Percentiles rank a stretch among this genome's conserved stretches.
Conservation (phyloP, 2,329 filamentous ascomycete genomes). For the Metarhizium guizhouense region DNA sequence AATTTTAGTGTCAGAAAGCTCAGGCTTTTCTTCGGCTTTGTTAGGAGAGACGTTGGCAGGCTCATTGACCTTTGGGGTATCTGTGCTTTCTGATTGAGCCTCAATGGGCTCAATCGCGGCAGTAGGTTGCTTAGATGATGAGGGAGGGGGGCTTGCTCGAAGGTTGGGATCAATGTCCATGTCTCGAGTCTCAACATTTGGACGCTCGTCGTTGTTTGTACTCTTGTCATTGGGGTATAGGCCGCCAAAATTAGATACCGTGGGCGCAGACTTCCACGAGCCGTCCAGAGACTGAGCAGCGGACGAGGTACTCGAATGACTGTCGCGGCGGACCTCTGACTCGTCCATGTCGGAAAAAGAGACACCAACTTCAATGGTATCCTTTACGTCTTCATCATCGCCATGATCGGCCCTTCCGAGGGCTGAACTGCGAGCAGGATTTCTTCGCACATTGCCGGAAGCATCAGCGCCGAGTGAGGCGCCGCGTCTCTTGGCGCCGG, state of each 20-base stretch:
- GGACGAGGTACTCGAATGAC: slow-evolving; percentile 20
- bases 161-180: slow-evolving; percentile 8
- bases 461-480: slow-evolving; percentile 26
- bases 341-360: slow-evolving; percentile 24
- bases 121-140: neutral
- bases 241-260: slow-evolving; percentile 1
- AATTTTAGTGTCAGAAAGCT: neutral
- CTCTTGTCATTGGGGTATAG: neutral
- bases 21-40: neutral
- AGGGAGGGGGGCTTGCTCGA: slow-evolving; percentile 2
- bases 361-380: slow-evolving; percentile 49
- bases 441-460: slow-evolving; percentile 28
- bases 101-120: neutral
- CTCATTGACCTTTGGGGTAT: neutral
- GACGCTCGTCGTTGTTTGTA: neutral
- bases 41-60: neutral
- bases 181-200: neutral
- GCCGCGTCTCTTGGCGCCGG: slow-evolving; percentile 26
- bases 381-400: slow-evolving; percentile 42
- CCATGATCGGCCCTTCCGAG: slow-evolving; percentile 22
- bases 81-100: neutral
- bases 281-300: slow-evolving; percentile 13
- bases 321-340: slow-evolving; percentile 17
- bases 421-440: slow-evolving; percentile 29
- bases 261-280: slow-evolving; percentile 11